phyloP scores from a whole-genome alignment of 495 filamentous ascomycete genomes.

The Aspergillus biplanus region DNA sequence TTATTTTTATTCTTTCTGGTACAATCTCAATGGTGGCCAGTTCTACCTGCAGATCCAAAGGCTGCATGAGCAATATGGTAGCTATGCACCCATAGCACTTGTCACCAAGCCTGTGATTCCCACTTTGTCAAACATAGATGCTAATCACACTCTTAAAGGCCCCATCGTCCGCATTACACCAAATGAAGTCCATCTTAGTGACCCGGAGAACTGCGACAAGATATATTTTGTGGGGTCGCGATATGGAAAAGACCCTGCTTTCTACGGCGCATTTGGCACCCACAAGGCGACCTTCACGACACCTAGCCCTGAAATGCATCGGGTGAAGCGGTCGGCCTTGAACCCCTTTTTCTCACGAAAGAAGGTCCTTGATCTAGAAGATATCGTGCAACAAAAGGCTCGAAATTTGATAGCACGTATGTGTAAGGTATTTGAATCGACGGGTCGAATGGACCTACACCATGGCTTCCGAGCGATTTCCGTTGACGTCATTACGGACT shows the following conservation, averaged over 20 bases:
- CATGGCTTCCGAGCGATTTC: conserved; percentile 40
- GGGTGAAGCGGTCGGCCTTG: conserved; percentile 32
- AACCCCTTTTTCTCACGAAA: conserved; percentile 48
- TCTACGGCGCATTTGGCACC: conserved; percentile 26
- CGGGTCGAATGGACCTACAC: conserved; percentile 25
- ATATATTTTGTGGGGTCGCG: conserved; percentile 37
- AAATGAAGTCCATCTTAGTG: conserved; percentile 42
- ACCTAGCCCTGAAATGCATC: conserved; percentile 35
- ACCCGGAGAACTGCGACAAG: conserved; percentile 42
- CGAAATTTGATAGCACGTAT: conserved; percentile 20
- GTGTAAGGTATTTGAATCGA: conserved; percentile 18
- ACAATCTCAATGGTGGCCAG: conserved; percentile 19
- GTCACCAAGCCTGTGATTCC: no score
- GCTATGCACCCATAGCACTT: neutral
- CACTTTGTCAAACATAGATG: neutral
- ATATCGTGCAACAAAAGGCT: conserved; percentile 30
- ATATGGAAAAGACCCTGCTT: conserved; percentile 33
- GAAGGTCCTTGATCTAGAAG: conserved; percentile 36
- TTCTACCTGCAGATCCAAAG: conserved; percentile 25
- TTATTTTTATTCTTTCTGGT: conserved; percentile 26
- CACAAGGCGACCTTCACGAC: conserved; percentile 28
- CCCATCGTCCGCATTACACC: conserved; percentile 43
- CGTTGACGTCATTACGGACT: conserved; percentile 50
- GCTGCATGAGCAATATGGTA: conserved; percentile 27
- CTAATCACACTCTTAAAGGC: conserved; percentile 13